Evolutionary conservation across 2,329 filamentous ascomycete species (phyloP), one percentile per base, ranked within the genome.

Genomic region (Lanzia echinophila): DNA sequence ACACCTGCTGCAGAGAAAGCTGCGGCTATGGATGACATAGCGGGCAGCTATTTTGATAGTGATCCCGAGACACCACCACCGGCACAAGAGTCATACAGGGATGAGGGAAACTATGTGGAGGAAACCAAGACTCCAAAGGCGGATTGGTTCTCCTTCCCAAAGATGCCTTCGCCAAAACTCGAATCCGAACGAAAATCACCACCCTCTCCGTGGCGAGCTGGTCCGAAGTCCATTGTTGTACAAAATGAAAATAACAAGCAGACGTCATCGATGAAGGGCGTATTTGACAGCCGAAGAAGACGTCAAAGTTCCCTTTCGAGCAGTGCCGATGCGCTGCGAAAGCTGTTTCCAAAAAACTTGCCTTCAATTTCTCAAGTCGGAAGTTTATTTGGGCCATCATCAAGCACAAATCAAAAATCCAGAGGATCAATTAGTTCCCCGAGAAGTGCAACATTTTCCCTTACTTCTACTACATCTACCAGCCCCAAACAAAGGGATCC

Each of bases 1-100:
- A 83, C 79, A 0, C 77, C 80, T 6, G 79, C 79, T 3, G 72
- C 74, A 28, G 81, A 84, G 64, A 83, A 80, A 67, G 76, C 73
- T 15, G 76, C 77, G 6, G 80, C 77, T 0, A 71, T 83, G 71
- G 74, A 79, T 28, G 69, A 70, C 22, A 62, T 83, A 69, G 74
- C 78, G 28, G 70, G 69, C 22, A 66, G 69, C 15, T 70, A 69
- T 4, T 67, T 71, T 19, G 68, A 71, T 31, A 66, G 65, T 43
- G 70, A 71, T 36, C 60, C 59, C 6, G 61, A 66, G 6, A 60
- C 62, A n/a, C 65, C 65, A 20, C 54, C 65, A 20, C 54, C 63
- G 19, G 58, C 62, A 6, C 41, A 42, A 44, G 50, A 53, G n/a
- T 20, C 41, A n/a, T 32, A 28, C 8, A 32, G 10, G 6, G 11